Evolutionary conservation across 2,329 filamentous ascomycete genomes (phyloP).

Genomic region (Aspergillus oerlinghausenensis): DNA sequence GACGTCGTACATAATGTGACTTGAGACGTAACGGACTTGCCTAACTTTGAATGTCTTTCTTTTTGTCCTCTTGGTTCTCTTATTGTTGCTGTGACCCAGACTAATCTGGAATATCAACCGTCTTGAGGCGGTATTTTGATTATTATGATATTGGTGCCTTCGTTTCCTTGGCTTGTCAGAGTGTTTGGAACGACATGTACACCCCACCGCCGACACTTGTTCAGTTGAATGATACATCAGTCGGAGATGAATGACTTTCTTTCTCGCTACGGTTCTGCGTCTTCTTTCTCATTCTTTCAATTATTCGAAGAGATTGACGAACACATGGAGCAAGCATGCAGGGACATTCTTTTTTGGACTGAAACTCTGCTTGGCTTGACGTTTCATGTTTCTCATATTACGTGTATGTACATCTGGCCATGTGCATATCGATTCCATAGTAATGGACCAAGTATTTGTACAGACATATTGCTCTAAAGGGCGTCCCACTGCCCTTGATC

Average conservation of each 20-base stretch:
- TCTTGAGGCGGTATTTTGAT: not conserved
- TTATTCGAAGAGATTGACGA: not conserved
- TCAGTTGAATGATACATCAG: not conserved
- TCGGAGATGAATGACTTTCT: not conserved
- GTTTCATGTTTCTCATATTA: not conserved
- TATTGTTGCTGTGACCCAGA: not conserved
- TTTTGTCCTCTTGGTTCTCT: conserved; percentile 7
- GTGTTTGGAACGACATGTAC: not conserved
- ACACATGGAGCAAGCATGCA: not conserved
- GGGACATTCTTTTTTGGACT: not conserved
- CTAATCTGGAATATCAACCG: not conserved
- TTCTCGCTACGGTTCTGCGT: not conserved
- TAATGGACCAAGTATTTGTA: not conserved
- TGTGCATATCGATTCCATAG: not conserved
- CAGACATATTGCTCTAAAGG: not conserved
- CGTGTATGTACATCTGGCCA: conserved; percentile 5
- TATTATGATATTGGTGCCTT: not conserved
- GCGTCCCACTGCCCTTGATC: not conserved
- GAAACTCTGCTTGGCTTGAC: not conserved
- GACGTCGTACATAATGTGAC: conserved; percentile 31
- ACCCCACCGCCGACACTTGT: not conserved
- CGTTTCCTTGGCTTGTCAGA: not conserved
- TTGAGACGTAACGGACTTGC: conserved; percentile 27
- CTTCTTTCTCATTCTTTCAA: not conserved
- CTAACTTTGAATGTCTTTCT: conserved; percentile 22